Base-by-base conservation (phyloP, 352 stramenopile species). In the Pythium sukuiense region DNA sequence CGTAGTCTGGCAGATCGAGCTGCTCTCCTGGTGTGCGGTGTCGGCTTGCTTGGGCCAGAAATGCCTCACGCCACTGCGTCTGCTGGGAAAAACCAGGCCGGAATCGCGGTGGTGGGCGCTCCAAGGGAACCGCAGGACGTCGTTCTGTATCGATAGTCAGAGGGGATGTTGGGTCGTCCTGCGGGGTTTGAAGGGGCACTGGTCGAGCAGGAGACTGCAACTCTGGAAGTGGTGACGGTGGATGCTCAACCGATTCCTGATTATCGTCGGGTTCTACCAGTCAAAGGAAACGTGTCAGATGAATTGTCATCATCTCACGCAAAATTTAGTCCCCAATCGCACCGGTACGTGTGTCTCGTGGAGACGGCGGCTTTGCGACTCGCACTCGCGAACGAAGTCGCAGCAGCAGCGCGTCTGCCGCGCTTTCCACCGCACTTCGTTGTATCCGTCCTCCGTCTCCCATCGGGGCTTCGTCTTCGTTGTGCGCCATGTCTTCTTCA, bases 401-500 rank as follows among this genome's bases (percentile, higher is more conserved):
- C 45, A 67, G 65, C 24, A 71, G 46, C 41, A 71, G 59, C 24
- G 59, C 65, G 18, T 71, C 65, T 3, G 65, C 65, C 9, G 65
- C 65, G 45, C 58, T 71, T 55, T 71, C 65, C 30, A 71, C 65
- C 7, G 65, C 65, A 26, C 52, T 59, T 52, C 57, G 55, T 27
- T 59, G 55, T 20, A 43, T 26, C 6, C 24, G 5, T 14, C 16
- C 13, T 50, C 54, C 20, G 29, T 43, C 14, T 5, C 9, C 7
- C 5, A 32, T 16, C 2, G 46, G 7, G 20, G 46, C 41, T 11
- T 18, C 12, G 16, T 53, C 55, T 33, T 41, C 62, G 45, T 48
- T 26, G 9, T 18, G 14, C 13, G 41, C 33, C 53, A 18, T 27
- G 30, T 59, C 7, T 16, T 30, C 35, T 29, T 63, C 35, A 32